Conservation (phyloP, 2,329 filamentous ascomycete species). For the Rhytidhysteron rufulum region DNA sequence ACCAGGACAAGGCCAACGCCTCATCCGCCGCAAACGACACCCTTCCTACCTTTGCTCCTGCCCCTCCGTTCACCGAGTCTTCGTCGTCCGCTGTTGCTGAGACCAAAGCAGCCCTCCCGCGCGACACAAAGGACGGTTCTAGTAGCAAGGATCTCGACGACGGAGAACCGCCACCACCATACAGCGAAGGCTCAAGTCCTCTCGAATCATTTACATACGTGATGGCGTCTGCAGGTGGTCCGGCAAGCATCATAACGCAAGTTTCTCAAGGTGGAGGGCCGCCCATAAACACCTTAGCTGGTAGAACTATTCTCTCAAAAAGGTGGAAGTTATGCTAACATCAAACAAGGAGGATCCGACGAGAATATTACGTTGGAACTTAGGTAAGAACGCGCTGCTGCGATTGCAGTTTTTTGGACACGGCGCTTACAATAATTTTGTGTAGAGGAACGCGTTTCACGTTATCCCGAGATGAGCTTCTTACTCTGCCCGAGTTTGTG, state of each 20-base stretch:
- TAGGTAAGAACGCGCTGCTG: constrained; percentile 56
- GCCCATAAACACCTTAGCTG: constrained; percentile 84
- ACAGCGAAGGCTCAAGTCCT: constrained; percentile 91
- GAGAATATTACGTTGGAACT: constrained; percentile 95
- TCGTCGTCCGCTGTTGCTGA: constrained; percentile 59
- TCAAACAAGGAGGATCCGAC: constrained; percentile 81
- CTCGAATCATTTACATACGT: constrained; percentile 90
- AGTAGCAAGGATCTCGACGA: constrained; percentile 72
- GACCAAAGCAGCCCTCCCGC: constrained; percentile 80
- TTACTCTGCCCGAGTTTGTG: constrained; percentile 96
- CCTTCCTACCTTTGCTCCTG: constrained; percentile 50
- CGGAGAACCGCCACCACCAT: constrained; percentile 89
- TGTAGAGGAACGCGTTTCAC: constrained; percentile 86
- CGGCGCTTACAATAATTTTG: constrained; percentile 2
- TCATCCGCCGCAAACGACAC: constrained; percentile 29
- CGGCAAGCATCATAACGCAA: constrained; percentile 98
- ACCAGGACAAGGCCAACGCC: constrained; percentile 43
- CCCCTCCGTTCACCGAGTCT: constrained; percentile 48
- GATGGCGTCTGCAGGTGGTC: constrained; percentile 96
- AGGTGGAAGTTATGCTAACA: too few relatives aligned
- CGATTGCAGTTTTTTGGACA: too few relatives aligned
- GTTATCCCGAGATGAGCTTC: constrained; percentile 86
- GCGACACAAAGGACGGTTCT: constrained; percentile 71
- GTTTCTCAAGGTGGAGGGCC: constrained; percentile 87
- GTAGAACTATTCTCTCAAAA: too few relatives aligned